A percentile compares a stretch with the other conserved stretches of the same genome.
These are phyloP conservation scores for Ampelocalamus luodianensis DNA, from an alignment of 176 grass and related monocot species.

Conservation along the genomic window DNA sequence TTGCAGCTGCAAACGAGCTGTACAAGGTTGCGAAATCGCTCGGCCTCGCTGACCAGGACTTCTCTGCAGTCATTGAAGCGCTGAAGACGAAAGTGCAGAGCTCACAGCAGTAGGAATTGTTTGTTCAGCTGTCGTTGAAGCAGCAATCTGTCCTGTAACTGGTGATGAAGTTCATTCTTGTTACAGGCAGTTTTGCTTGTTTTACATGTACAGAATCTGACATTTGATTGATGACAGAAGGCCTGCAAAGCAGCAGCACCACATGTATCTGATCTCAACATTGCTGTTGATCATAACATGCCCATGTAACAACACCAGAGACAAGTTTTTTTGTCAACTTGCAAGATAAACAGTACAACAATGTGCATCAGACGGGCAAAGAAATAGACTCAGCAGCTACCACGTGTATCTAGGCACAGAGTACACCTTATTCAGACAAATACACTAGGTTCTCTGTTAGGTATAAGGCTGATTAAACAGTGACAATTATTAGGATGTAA, in stretches of 20 bases:
- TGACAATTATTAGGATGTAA: slow-evolving; percentile 44
- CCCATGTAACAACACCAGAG: neutral
- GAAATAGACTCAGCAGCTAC: neutral
- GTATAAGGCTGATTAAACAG: neutral
- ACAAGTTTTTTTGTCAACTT: neutral
- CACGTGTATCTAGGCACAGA: slow-evolving; percentile 19
- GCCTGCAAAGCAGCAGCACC: neutral
- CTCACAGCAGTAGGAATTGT: slow-evolving; percentile 30
- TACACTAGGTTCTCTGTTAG: slow-evolving; percentile 3
- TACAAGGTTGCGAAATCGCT: slow-evolving; percentile 83
- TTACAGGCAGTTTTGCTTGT: neutral
- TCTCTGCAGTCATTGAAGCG: slow-evolving; percentile 83
- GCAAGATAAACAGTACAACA: neutral
- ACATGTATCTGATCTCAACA: neutral
- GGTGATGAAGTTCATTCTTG: neutral
- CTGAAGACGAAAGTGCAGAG: slow-evolving; percentile 58
- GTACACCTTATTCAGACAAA: slow-evolving; percentile 30
- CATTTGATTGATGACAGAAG: neutral
- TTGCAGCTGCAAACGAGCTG: slow-evolving; percentile 79
- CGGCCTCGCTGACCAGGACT: slow-evolving; percentile 72
- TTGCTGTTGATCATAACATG: neutral
- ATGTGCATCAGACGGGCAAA: neutral
- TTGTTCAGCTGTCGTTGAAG: slow-evolving; percentile 14
- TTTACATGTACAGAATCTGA: neutral
- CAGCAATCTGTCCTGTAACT: neutral